These are phyloP conservation scores for Xylaria sp. DNA, from an alignment of 2,329 filamentous ascomycete genomes.

Conservation along the genomic window DNA sequence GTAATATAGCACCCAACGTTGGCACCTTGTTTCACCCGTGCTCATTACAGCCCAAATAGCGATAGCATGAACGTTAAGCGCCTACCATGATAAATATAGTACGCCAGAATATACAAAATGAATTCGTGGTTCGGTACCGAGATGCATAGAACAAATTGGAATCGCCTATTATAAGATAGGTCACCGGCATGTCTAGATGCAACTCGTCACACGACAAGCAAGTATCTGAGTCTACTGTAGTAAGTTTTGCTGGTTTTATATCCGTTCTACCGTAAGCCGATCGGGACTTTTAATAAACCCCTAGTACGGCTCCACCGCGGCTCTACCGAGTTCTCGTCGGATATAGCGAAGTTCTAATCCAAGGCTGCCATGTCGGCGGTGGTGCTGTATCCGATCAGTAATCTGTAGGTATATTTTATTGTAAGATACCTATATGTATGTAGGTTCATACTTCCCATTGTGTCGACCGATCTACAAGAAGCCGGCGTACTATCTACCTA, in stretches of 20 bases:
- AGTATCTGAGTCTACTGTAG: too few species aligned
- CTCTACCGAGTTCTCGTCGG: slow-evolving; percentile 19
- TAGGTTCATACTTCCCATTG: neutral
- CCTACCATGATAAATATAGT: neutral
- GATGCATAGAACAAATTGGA: too few species aligned
- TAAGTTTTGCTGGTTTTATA: neutral
- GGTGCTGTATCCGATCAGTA: neutral
- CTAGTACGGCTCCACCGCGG: slow-evolving; percentile 7
- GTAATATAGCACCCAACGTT: neutral
- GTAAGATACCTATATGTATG: neutral
- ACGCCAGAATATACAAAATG: neutral
- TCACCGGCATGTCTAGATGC: too few species aligned
- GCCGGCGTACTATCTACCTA: neutral
- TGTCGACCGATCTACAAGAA: neutral
- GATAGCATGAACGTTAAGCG: neutral
- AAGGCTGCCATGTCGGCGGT: neutral
- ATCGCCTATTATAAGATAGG: too few species aligned
- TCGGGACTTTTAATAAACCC: too few species aligned
- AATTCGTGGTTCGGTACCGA: neutral
- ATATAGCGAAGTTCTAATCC: slow-evolving; percentile 25
- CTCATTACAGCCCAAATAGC: neutral
- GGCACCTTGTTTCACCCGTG: neutral
- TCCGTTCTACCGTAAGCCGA: neutral
- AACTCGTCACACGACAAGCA: too few species aligned
- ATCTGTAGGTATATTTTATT: neutral